Base-by-base conservation (phyloP, 139 green algal genomes). In the Dunaliella primolecta region DNA sequence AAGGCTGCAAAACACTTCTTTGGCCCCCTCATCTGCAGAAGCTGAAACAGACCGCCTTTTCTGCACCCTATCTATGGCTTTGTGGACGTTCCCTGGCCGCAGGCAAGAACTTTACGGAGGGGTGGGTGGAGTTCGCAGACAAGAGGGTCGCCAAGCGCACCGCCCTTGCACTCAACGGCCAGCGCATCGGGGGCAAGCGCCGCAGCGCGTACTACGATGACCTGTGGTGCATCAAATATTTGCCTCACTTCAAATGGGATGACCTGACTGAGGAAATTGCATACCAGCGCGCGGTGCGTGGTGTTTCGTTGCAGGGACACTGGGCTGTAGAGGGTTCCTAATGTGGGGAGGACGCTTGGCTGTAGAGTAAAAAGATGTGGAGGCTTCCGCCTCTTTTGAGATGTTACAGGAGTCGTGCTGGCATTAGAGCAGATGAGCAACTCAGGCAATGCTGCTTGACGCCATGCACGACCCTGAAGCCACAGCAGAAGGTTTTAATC, bases 91-190 rank as follows among this genome's bases (percentile, higher is more conserved):
- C n/a, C n/a, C 46, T 64, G 15, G 2, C 78, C 75, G 72, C 89
- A 90, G 95, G 94, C 81, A 98, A 98, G 89, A 96, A 97, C 85
- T 99, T 98, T 89, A 95, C 92, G 1, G 96, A 99, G 91, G 96
- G 96, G 2, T 99, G 97, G 97, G 93, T 98, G 72, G 97, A 99
- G 91, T 99, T 99, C 91, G 89, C 93, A 35, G 94, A 98, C 87
- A 99, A 98, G 85, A 80, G 83, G 21, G 88, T 94, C 0, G 96
- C 96, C n/a, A 98, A 98, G 91, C 79, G 84, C 2, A 89, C 94
- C 2, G 91, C 94, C 1, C 46, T 79, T 2, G 71, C 92, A 77
- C 89, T 97, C 70, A 97, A 98, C 57, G 92, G 93, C 1, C 84
- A 96, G 84, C 89, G 84, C 34, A 98, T 98, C 56, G 95, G 96